These are phyloP conservation scores for Porodaedalea pini DNA, from an alignment of 1,284 basidiomycete genomes.

Conservation along the genomic window DNA sequence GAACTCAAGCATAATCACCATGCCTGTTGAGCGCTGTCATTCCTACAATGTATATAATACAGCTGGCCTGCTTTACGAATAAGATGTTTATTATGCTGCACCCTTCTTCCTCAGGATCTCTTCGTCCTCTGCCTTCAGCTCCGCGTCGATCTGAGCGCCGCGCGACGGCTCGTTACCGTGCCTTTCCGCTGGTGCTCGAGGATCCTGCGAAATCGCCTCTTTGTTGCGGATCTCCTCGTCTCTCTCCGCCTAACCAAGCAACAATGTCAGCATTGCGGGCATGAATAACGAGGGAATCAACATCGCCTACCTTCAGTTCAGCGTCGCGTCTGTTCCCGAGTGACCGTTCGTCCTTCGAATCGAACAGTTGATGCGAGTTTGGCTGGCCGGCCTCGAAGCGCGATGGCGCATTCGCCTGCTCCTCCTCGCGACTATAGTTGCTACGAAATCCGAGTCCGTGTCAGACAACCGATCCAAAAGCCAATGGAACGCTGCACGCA, in stretches of 20 bases:
- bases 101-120: conserved; percentile 46
- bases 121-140: conserved; percentile 51
- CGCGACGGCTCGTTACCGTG: conserved; percentile 60
- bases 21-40: too few species aligned
- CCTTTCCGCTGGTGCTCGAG: conserved; percentile 39
- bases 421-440: conserved; percentile 20
- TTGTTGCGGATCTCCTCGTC: conserved; percentile 28
- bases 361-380: conserved; percentile 36
- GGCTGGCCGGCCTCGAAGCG: conserved; percentile 31
- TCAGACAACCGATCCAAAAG: too few species aligned
- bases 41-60: not conserved
- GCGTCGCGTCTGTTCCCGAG: conserved; percentile 37
- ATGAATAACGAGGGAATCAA: not conserved
- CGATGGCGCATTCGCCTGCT: conserved; percentile 24
- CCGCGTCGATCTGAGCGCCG: conserved; percentile 59
- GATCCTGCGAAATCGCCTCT: conserved; percentile 32
- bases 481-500: not conserved
- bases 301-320: conserved; percentile 26
- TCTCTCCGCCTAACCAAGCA: conserved; percentile 3
- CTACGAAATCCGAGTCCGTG: not conserved
- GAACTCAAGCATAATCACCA: too few species aligned
- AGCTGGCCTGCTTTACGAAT: too few species aligned
- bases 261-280: not conserved
- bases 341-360: conserved; percentile 41
- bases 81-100: conserved; percentile 36